A percentile compares a stretch with the other conserved stretches of the same genome.
phyloP scores from a whole-genome alignment of 2,329 filamentous ascomycete genomes.

The Alternaria burnsii region DNA sequence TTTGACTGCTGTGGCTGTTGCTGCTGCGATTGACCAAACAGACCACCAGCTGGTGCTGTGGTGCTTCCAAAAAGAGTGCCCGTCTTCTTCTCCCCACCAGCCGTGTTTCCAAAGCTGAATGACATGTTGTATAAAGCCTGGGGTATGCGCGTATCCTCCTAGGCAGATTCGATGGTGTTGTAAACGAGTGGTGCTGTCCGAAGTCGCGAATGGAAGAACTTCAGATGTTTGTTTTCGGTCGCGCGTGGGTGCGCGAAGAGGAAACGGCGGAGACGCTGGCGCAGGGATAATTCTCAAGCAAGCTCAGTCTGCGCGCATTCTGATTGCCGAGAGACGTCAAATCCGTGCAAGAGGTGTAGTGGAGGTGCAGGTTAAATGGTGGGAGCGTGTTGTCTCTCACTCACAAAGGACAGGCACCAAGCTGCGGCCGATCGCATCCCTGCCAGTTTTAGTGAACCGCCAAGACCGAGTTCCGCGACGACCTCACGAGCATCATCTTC shows the following conservation, averaged over 20 bases:
- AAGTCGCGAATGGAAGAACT: constrained; percentile 11
- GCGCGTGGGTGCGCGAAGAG: constrained; percentile 26
- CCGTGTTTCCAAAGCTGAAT: constrained; percentile 41
- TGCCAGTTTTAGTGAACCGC: constrained; percentile 21
- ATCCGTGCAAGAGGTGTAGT: constrained; percentile 14
- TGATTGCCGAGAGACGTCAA: constrained; percentile 6
- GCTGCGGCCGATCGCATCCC: constrained; percentile 23
- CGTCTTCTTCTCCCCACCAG: constrained; percentile 44
- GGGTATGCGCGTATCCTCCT: background rate
- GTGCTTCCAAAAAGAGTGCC: constrained; percentile 50
- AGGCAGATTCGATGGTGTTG: background rate
- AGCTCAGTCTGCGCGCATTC: constrained; percentile 24
- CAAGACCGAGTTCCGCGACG: constrained; percentile 31
- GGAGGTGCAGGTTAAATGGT: constrained; percentile 17
- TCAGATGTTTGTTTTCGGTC: constrained; percentile 25
- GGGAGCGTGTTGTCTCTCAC: constrained; percentile 24
- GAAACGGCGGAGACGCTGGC: background rate
- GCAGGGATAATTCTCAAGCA: background rate
- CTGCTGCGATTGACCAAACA: constrained; percentile 51
- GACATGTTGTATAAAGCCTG: constrained; percentile 33
- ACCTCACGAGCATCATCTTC: constrained; percentile 29
- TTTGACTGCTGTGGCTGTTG: constrained; percentile 22
- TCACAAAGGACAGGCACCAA: constrained; percentile 26
- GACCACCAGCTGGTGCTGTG: constrained; percentile 48
- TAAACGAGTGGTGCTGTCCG: constrained; percentile 3